These are phyloP conservation scores for Globisporangium iwayamae DNA, from an alignment of 352 stramenopile species.

Conservation along the genomic window DNA sequence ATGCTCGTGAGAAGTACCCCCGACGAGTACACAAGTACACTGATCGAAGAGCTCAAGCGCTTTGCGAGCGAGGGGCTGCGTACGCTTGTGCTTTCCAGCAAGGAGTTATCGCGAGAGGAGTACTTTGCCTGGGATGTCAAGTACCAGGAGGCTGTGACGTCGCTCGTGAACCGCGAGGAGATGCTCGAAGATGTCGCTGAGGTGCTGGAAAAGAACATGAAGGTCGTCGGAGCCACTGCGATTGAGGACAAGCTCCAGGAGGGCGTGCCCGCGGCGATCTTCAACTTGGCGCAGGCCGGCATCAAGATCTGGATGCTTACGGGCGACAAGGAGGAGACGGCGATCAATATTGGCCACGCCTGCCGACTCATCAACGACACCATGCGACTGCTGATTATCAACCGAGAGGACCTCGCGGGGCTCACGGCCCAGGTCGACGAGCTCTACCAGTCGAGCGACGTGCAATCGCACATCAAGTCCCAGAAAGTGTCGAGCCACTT, in stretches of 20 bases:
- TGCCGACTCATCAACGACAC: slow-evolving; percentile 67
- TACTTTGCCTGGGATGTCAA: slow-evolving; percentile 62
- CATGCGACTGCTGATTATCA: slow-evolving; percentile 55
- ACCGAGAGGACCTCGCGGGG: slow-evolving; percentile 40
- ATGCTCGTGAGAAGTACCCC: slow-evolving; percentile 61
- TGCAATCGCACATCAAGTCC: slow-evolving; percentile 41
- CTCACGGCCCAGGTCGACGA: slow-evolving; percentile 49
- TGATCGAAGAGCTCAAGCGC: slow-evolving; percentile 56
- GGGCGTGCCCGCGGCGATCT: slow-evolving; percentile 86
- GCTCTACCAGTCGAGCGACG: slow-evolving; percentile 37
- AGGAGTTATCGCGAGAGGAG: slow-evolving; percentile 49
- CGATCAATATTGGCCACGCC: slow-evolving; percentile 91
- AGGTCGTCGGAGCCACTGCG: slow-evolving; percentile 85
- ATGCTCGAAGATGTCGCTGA: slow-evolving; percentile 54
- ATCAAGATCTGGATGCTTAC: slow-evolving; percentile 96
- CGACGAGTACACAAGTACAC: slow-evolving; percentile 28
- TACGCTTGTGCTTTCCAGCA: slow-evolving; percentile 72
- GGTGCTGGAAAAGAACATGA: slow-evolving; percentile 65
- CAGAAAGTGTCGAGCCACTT: slow-evolving; percentile 46
- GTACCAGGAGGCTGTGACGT: slow-evolving; percentile 60
- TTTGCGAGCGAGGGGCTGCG: slow-evolving; percentile 84
- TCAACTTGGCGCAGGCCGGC: slow-evolving; percentile 80
- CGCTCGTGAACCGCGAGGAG: slow-evolving; percentile 52
- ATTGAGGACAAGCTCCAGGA: slow-evolving; percentile 94
- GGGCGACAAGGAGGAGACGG: slow-evolving; percentile 93